Evolutionary conservation across 345 rosid genomes (phyloP).

Genomic region (Gossypium bickii): DNA sequence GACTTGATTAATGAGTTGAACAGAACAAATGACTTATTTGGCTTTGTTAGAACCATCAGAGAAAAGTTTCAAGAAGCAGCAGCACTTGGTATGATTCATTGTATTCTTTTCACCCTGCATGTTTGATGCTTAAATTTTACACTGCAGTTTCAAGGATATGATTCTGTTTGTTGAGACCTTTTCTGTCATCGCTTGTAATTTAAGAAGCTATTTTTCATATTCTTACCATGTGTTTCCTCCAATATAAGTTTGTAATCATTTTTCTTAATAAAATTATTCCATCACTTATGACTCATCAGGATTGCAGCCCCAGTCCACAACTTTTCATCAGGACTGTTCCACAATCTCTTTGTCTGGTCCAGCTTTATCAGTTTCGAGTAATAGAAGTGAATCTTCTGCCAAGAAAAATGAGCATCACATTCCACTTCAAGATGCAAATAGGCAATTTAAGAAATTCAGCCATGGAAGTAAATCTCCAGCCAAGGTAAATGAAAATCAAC

Average conservation of each 20-base stretch:
- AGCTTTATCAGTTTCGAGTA: slow-evolving; percentile 45
- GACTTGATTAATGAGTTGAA: slow-evolving; percentile 74
- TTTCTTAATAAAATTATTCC: background rate
- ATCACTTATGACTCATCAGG: slow-evolving; percentile 36
- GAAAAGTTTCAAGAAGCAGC: slow-evolving; percentile 66
- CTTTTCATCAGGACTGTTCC: slow-evolving; percentile 47
- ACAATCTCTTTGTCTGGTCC: slow-evolving; percentile 64
- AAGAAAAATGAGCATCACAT: slow-evolving; percentile 34
- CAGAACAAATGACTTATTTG: slow-evolving; percentile 70
- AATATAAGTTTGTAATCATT: background rate
- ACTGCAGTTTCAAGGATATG: background rate
- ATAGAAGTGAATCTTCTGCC: slow-evolving; percentile 46
- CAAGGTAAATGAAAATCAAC: slow-evolving; percentile 22
- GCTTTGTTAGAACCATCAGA: slow-evolving; percentile 80
- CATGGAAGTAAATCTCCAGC: slow-evolving; percentile 31
- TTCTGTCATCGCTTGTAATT: background rate
- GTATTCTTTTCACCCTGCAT: slow-evolving; percentile 10
- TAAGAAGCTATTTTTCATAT: background rate
- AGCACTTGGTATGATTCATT: slow-evolving; percentile 39
- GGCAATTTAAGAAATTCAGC: slow-evolving; percentile 30
- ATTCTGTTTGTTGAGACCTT: slow-evolving; percentile 2
- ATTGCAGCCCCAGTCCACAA: slow-evolving; percentile 29
- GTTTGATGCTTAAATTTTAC: slow-evolving; percentile 4
- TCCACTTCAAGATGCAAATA: slow-evolving; percentile 28
- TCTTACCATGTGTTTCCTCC: background rate